phyloP scores from a whole-genome alignment of 306 rosid species.

The Medicago lupulina region DNA sequence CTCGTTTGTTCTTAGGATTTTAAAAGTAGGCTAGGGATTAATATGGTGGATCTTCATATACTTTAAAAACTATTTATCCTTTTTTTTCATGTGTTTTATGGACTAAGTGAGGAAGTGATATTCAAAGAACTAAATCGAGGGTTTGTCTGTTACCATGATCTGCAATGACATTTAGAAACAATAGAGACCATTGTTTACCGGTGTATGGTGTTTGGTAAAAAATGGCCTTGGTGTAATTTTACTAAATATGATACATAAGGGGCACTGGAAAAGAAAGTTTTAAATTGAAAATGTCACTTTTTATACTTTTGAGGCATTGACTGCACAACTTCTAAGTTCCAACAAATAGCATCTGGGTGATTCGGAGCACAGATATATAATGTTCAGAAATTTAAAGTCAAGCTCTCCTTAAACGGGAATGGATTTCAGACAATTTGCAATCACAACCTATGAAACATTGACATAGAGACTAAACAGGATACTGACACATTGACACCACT shows the following conservation, averaged over 20 bases:
- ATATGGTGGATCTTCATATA: neutral
- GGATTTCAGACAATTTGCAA: neutral
- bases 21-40: neutral
- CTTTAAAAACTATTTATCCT: neutral
- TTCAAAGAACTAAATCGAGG: neutral
- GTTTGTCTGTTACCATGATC: neutral
- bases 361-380: neutral
- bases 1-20: neutral
- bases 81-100: neutral
- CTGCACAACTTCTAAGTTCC: neutral
- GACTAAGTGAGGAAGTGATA: neutral
- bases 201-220: neutral
- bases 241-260: neutral
- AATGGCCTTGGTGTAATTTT: neutral
- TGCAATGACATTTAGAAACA: neutral
- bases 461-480: neutral
- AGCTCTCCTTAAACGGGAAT: neutral
- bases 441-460: neutral
- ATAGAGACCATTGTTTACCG: neutral
- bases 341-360: no score
- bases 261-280: no score
- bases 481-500: neutral
- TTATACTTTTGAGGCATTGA: no score
- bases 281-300: no score
- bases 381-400: constrained; percentile 15